Base-by-base conservation (phyloP, 2,329 filamentous ascomycete genomes). In the Pseudocercospora vitis region DNA sequence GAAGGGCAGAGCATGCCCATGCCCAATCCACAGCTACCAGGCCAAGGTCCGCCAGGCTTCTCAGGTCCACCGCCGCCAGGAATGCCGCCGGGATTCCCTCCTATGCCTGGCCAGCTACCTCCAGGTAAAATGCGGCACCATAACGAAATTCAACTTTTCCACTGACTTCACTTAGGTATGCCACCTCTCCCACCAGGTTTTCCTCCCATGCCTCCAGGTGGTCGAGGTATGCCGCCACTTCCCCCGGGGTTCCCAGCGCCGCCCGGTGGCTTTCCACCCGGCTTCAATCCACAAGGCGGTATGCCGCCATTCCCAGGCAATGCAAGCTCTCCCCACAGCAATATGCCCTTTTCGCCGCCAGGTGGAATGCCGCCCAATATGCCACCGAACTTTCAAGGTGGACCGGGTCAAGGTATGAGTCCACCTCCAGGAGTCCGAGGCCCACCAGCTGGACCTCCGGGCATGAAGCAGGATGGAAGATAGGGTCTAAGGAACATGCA, bases 1-100 rank as follows among this genome's bases (percentile, higher is more conserved):
- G 94, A 95, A 76, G 94, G 94, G 66, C 91, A 96, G 73, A 85
- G 87, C 60, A 84, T 85, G 84, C 57, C 96, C 12, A 52, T 56
- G 53, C 53, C 44, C 2, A 47, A 56, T 31, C 53, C 53, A 56
- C 95, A 73, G 91, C 88, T 48, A 90, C 55, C 58, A 45, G 56
- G 63, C 49, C 53, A 52, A 50, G 37, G 57, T 35, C 56, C 63
- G 24, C 65, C 65, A 33, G 63, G 62, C 16, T 59, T 66, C 44
- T 56, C 53, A 37, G 53, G 49, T 9, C 55, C 55, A 44, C 63
- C 63, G 18, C 58, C 58, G 66, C 68, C 67, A 11, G 70, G 68
- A 54, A 65, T 70, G 53, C 68, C 67, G 50, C 71, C 71, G 18
- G 56, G 49, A 3, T 57, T 58, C 21, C 49, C 53, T 35, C 58